Evolutionary conservation across 805 yeast genomes (phyloP), one percentile per base, ranked within the genome.

Genomic region (Starmerella apis): DNA sequence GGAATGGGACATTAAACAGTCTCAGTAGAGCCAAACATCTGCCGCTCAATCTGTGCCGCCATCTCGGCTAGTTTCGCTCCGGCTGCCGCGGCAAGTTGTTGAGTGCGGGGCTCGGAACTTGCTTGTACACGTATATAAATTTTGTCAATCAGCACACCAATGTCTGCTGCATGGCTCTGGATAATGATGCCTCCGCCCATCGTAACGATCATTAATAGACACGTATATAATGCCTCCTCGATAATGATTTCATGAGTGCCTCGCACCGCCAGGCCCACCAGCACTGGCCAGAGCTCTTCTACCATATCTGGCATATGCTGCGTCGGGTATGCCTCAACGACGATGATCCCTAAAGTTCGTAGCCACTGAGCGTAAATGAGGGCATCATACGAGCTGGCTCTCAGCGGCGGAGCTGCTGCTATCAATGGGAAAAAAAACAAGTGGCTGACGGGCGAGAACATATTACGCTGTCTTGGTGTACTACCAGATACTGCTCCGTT

Each of bases 1-100:
- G n/a, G 98, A 90, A 65, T 90, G 96, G 95, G 73, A 28, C 19
- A 14, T n/a, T 16, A 38, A 38, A 30, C 43, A 38, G 43, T 6
- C 31, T 8, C 28, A 23, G 43, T 38, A 38, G 43, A 23, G 27
- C 30, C 43, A 14, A 38, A 7, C 43, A 38, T 13, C 5, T 14
- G 45, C 35, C 4, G 35, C 35, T 41, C 35, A 10, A 41, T 18
- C 16, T 14, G 19, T 10, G 31, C 25, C 6, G 50, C 50, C 19
- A 47, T 10, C 30, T 20, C 46, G 24, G 50, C 46, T 14, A 47
- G 46, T 24, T 43, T 27, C 16, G 25, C 33, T 14, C 20, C 39
- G 16, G 50, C 46, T 11, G 41, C 27, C 16, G 41, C 46, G 16
- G 39, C 46, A 6, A 35, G 30, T 32, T 32, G 30, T 35, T 41